Conservation (phyloP, 257 asterid species). For the Osmanthus fragrans region DNA sequence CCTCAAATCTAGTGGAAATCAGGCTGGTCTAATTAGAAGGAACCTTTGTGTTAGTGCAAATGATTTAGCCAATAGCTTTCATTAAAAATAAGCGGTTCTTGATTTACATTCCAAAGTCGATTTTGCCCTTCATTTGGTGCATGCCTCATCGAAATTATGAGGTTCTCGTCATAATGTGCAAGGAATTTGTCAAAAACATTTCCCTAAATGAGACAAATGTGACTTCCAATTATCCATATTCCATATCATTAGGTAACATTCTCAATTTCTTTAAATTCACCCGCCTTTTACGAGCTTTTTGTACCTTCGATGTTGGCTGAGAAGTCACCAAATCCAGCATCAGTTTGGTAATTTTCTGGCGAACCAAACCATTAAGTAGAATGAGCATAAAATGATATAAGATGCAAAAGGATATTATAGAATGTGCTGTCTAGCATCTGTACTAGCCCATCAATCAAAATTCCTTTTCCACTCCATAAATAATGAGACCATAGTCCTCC, state of each 20-base stretch:
- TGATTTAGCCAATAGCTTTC: constrained; percentile 38
- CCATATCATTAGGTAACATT: constrained; percentile 6
- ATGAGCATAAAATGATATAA: constrained; percentile 52
- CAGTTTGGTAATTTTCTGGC: constrained; percentile 35
- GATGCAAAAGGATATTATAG: constrained; percentile 52
- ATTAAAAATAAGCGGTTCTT: constrained; percentile 17
- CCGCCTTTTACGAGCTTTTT: constrained; percentile 7
- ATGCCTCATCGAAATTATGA: constrained; percentile 7
- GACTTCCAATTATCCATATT: constrained; percentile 20
- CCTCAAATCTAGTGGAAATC: constrained; percentile 51
- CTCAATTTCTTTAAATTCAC: constrained; percentile 22
- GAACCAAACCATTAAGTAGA: constrained; percentile 58
- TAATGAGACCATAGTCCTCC: constrained; percentile 36
- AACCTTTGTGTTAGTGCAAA: constrained; percentile 39
- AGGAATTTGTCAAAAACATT: neutral
- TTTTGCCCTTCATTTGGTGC: constrained; percentile 26
- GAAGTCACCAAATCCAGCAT: constrained; percentile 20
- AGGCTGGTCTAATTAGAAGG: constrained; percentile 53
- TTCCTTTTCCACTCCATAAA: constrained; percentile 61
- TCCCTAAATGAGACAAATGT: constrained; percentile 12
- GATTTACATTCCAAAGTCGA: constrained; percentile 14
- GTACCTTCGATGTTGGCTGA: constrained; percentile 21
- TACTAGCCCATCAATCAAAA: constrained; percentile 33
- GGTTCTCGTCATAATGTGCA: constrained; percentile 16
- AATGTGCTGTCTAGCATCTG: constrained; percentile 70